These are phyloP conservation scores for Fonsecaea monophora DNA, from an alignment of 2,329 filamentous ascomycete species.

Conservation along the genomic window DNA sequence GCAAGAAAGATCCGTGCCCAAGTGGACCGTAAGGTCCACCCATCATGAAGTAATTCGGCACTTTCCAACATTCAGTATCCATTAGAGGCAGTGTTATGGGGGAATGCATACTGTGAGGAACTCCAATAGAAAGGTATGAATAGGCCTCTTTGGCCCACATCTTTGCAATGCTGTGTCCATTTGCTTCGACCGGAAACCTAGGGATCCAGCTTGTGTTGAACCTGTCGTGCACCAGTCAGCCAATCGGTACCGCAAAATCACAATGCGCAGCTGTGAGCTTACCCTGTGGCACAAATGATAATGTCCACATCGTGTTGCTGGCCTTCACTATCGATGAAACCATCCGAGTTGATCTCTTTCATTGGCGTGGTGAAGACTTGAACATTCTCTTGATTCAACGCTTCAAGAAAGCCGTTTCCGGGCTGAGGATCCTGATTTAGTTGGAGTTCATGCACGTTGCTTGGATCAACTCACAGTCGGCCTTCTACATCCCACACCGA, in stretches of 20 bases:
- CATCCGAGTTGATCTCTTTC: constrained; percentile 45
- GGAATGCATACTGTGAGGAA: constrained; percentile 26
- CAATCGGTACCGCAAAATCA: background rate
- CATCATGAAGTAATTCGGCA: constrained; percentile 43
- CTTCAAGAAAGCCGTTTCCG: constrained; percentile 37
- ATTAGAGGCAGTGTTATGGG: background rate
- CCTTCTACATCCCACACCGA: constrained; percentile 52
- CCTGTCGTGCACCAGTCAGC: constrained; percentile 11
- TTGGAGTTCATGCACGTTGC: constrained; percentile 36
- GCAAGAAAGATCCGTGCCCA: constrained; percentile 36
- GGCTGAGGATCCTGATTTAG: constrained; percentile 32
- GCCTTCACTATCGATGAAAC: constrained; percentile 41
- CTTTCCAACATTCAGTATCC: constrained; percentile 27
- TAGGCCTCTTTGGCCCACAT: constrained; percentile 29
- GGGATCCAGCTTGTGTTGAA: constrained; percentile 36
- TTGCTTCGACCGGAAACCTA: constrained; percentile 31
- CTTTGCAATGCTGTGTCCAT: constrained; percentile 28
- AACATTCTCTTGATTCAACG: constrained; percentile 53
- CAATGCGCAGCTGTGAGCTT: background rate
- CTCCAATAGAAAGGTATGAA: constrained; percentile 35
- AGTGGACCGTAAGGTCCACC: constrained; percentile 40
- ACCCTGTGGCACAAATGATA: constrained; percentile 37
- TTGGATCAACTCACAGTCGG: constrained; percentile 46
- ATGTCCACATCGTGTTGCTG: constrained; percentile 38
- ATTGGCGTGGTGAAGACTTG: constrained; percentile 51